phyloP scores from a whole-genome alignment of 768 basidiomycete genomes.

The Agaricus bisporus region DNA sequence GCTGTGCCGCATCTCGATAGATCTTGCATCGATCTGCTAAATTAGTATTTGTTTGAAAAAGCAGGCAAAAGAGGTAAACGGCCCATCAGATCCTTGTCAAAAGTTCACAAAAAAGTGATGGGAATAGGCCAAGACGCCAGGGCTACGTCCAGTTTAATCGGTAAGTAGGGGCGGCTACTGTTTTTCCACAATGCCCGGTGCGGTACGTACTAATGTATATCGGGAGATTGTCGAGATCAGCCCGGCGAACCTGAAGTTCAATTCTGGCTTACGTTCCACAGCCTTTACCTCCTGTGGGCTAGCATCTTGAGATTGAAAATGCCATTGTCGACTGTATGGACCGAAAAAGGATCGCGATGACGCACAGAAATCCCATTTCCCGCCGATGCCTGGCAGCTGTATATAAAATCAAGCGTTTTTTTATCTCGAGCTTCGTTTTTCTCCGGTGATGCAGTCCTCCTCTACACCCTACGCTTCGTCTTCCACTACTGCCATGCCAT shows the following conservation, averaged over 20 bases:
- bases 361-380: constrained; percentile 3
- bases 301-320: constrained; percentile 6
- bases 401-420: constrained; percentile 3
- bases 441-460: constrained; percentile 3
- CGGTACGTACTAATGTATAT: neutral
- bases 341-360: constrained; percentile 3
- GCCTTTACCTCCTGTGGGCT: constrained; percentile 25
- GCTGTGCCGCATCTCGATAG: constrained; percentile 13
- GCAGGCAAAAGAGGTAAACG: constrained; percentile 17
- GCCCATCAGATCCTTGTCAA: constrained; percentile 19
- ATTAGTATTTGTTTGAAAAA: constrained; percentile 15
- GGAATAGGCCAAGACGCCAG: neutral
- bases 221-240: constrained; percentile 23
- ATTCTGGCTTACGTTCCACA: constrained; percentile 22
- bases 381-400: neutral
- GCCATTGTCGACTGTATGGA: neutral
- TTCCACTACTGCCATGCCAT: neutral
- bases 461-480: neutral
- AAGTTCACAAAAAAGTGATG: neutral
- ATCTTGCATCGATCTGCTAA: constrained; percentile 12
- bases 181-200: constrained; percentile 4
- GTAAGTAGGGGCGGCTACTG: neutral
- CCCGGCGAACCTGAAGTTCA: constrained; percentile 12
- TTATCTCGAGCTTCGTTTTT: neutral
- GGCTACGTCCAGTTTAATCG: too few species aligned